A percentile compares a stretch with the other conserved stretches of the same genome.
Evolutionary conservation across 2,329 filamentous ascomycete genomes (phyloP).

Genomic region (Aspergillus pseudoterreus): DNA sequence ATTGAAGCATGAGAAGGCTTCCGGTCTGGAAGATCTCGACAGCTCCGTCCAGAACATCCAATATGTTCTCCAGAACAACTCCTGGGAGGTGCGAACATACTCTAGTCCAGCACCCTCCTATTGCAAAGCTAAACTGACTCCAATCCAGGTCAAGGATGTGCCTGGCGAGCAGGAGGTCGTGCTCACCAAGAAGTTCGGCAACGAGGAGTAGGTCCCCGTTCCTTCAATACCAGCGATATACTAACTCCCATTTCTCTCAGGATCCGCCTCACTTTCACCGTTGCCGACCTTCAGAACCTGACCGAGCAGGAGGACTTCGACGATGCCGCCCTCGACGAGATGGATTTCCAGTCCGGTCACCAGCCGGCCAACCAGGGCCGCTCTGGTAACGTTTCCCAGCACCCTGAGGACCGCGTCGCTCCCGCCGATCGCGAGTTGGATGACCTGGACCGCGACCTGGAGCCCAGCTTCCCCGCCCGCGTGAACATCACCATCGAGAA

Average conservation of each 20-base stretch:
- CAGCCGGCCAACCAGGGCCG: slow-evolving; percentile 54
- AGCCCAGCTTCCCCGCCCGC: slow-evolving; percentile 69
- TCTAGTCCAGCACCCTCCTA: not conserved
- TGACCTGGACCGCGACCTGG: slow-evolving; percentile 49
- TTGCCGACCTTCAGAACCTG: slow-evolving; percentile 72
- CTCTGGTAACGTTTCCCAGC: slow-evolving; percentile 47
- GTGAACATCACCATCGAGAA: slow-evolving; percentile 88
- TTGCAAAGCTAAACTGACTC: not conserved
- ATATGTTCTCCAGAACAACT: slow-evolving; percentile 81
- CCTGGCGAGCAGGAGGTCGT: slow-evolving; percentile 84
- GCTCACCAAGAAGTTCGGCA: slow-evolving; percentile 75
- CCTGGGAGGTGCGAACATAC: slow-evolving; percentile 63
- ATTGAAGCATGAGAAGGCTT: slow-evolving; percentile 76
- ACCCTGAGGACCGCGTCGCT: slow-evolving; percentile 53
- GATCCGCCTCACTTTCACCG: slow-evolving; percentile 78
- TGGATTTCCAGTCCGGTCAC: slow-evolving; percentile 51
- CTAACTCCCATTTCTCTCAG: slow-evolving; percentile 34
- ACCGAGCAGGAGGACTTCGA: slow-evolving; percentile 58
- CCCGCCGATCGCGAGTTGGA: slow-evolving; percentile 58
- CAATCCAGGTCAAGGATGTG: slow-evolving; percentile 62
- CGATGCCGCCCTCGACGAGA: slow-evolving; percentile 53
- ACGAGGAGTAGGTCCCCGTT: slow-evolving; percentile 69
- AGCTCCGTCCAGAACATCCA: slow-evolving; percentile 83
- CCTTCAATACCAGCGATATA: too few relatives aligned
- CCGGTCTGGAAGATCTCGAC: slow-evolving; percentile 69